A percentile compares a stretch with the other conserved stretches of the same genome.
Evolutionary conservation across 208 protist species (phyloP).

Genomic region (Leishmania turanica): DNA sequence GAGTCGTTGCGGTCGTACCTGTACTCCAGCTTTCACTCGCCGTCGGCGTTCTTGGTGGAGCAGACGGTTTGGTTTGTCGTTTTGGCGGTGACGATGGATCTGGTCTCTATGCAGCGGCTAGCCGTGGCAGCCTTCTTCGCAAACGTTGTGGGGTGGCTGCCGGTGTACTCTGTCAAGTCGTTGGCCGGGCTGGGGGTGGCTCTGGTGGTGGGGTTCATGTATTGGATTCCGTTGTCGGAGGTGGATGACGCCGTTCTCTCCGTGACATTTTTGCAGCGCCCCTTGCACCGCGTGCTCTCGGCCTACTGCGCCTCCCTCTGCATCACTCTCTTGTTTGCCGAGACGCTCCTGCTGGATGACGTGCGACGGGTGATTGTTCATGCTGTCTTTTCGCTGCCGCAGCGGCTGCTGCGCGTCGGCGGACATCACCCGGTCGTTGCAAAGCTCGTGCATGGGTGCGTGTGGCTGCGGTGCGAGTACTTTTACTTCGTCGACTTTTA

Average conservation of each 20-base stretch:
- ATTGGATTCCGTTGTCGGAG: conserved; percentile 27
- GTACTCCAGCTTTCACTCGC: conserved; percentile 36
- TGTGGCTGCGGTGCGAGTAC: conserved; percentile 24
- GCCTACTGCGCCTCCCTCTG: conserved; percentile 44
- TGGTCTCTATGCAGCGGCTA: conserved; percentile 29
- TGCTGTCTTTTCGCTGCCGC: conserved; percentile 23
- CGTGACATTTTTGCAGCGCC: conserved; percentile 4
- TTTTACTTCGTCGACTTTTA: conserved; percentile 67
- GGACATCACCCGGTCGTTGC: conserved; percentile 9
- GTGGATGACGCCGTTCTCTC: conserved; percentile 21
- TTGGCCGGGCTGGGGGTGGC: conserved; percentile 11
- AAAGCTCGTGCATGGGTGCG: not conserved
- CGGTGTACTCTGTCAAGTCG: conserved; percentile 21
- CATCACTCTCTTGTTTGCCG: conserved; percentile 38
- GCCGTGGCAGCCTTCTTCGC: conserved; percentile 31
- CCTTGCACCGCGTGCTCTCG: conserved; percentile 18
- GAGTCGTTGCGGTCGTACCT: conserved; percentile 32
- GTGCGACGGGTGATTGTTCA: conserved; percentile 27
- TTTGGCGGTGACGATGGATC: conserved; percentile 15
- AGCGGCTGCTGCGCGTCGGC: conserved; percentile 22
- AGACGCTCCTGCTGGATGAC: conserved; percentile 30
- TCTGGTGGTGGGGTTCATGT: conserved; percentile 24
- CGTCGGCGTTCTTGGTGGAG: conserved; percentile 40
- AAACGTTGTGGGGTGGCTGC: conserved; percentile 25
- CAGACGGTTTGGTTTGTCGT: conserved; percentile 36